phyloP scores from a whole-genome alignment of 108 stramenopile genomes.

The Stephanodiscus minutulus region DNA sequence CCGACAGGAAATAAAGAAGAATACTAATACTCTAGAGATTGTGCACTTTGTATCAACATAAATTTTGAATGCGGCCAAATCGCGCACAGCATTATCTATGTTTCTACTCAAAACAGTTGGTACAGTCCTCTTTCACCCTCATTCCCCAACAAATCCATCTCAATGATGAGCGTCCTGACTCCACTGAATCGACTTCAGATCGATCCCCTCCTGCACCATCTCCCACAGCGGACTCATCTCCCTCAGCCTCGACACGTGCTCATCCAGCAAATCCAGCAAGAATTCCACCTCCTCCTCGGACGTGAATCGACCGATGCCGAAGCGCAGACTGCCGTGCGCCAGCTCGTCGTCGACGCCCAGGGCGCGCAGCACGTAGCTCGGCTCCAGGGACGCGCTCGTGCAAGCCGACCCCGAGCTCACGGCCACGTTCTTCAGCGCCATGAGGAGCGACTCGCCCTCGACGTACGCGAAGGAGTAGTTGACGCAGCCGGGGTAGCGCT shows the following conservation, averaged over 20 bases:
- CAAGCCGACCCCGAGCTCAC: constrained; percentile 97
- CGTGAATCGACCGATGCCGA: constrained; percentile 97
- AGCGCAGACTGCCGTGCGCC: constrained; percentile 96
- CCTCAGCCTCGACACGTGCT: constrained; percentile 92
- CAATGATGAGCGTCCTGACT: constrained; percentile 90
- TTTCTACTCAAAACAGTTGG: background rate
- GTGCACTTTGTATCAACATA: too few species aligned
- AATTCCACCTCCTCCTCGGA: constrained; percentile 97
- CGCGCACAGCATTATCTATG: too few species aligned
- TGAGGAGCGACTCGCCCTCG: constrained; percentile 96
- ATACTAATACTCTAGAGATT: background rate
- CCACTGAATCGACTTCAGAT: constrained; percentile 98
- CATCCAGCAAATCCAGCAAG: constrained; percentile 89
- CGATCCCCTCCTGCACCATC: constrained; percentile 99
- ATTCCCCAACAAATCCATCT: background rate
- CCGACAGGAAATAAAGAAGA: background rate
- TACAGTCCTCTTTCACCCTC: background rate
- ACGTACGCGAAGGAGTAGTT: constrained; percentile 99
- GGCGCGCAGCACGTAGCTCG: constrained; percentile 97
- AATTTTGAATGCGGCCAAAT: too few species aligned
- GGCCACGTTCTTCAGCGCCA: constrained; percentile 98
- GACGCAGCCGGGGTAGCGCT: constrained; percentile 93
- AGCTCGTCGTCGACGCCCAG: constrained; percentile 98
- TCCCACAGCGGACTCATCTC: constrained; percentile 99
- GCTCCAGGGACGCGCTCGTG: constrained; percentile 97